Evolutionary conservation across 2,329 filamentous ascomycete species (phyloP).

Genomic region (Aspergillus sp.): DNA sequence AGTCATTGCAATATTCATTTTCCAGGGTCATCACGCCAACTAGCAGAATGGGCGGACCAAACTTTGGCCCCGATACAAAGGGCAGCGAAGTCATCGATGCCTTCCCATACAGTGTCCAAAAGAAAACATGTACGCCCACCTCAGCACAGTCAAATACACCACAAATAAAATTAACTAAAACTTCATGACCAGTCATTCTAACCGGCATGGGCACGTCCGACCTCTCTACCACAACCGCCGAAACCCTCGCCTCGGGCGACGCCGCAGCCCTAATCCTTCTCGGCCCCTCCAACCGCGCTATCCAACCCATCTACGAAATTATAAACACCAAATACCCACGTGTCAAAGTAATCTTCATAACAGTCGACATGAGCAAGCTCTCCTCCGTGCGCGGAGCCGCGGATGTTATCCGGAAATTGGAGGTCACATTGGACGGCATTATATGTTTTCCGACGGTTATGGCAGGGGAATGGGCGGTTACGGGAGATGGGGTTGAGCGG

Average conservation of each 20-base stretch:
- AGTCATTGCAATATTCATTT: neutral
- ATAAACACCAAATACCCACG: constrained; percentile 14
- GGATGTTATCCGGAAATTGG: constrained; percentile 9
- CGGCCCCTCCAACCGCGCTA: constrained; percentile 17
- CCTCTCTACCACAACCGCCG: constrained; percentile 20
- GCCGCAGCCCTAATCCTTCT: constrained; percentile 23
- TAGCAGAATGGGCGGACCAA: neutral
- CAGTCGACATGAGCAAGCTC: constrained; percentile 10
- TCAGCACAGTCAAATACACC: neutral
- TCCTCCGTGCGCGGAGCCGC: constrained; percentile 13
- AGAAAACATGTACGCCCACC: constrained; percentile 22
- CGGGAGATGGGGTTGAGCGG: constrained; percentile 17
- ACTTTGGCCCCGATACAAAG: constrained; percentile 14
- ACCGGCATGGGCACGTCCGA: constrained; percentile 17
- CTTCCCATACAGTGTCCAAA: constrained; percentile 22
- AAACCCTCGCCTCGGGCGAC: constrained; percentile 19
- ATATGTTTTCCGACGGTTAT: constrained; percentile 14
- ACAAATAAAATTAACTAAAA: neutral
- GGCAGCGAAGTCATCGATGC: constrained; percentile 24
- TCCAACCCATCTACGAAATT: constrained; percentile 19
- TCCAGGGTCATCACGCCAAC: neutral
- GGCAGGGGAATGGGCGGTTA: constrained; percentile 13
- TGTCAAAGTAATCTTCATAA: constrained; percentile 16
- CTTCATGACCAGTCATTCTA: constrained; percentile 17
- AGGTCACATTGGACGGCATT: constrained; percentile 16